Base-by-base conservation (phyloP, 2,329 filamentous ascomycete species). In the Fusarium sp. region DNA sequence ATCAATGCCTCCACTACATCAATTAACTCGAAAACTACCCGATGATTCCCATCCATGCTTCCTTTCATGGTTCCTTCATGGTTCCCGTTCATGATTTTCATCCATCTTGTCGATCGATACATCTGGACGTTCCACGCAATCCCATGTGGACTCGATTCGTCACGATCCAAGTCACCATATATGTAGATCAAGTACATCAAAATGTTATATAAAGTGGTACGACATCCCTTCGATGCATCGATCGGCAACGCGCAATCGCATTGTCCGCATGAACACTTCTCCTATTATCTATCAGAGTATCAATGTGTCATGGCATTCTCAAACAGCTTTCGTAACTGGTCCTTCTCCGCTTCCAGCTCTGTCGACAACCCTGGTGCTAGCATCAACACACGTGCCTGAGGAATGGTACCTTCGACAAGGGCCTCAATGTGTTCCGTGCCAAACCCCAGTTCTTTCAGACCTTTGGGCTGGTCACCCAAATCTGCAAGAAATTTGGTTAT, bases 331-430 rank as follows among this genome's bases (percentile, higher is more conserved):
- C 89, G 85, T 74, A 96, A 80, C 80, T 94, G 91, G 59, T 93
- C 91, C 78, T 87, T 89, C 80, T 95, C 92, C 49, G 85, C 83
- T 74, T 90, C 85, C 48, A 93, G 79, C 76, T 94, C 91, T 71
- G 86, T 87, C 41, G 88, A 89, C 75, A 99, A 80, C 27, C 88
- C 94, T 1, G 96, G 97, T 30, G 96, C 96, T 67, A 99, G 82
- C 91, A 94, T 96, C 76, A 99, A 80, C 58, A 99, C 97, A 71
- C 96, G 86, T 59, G 90, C 89, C 83, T 99, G 96, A 8, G 96
- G 96, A 67, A 99, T 90, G 1, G 96, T 99, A 2, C 96, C 97
- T 80, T 98, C 95, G 2, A 99, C 94, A 68, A 99, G 83, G 12
- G 84, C 88, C 69, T 97, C 93, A 20, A 99, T 84, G 82, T 98